A percentile compares a stretch with the other conserved stretches of the same genome.
Conservation (phyloP, 257 asterid species). For the Fraxinus quadrangulata region DNA sequence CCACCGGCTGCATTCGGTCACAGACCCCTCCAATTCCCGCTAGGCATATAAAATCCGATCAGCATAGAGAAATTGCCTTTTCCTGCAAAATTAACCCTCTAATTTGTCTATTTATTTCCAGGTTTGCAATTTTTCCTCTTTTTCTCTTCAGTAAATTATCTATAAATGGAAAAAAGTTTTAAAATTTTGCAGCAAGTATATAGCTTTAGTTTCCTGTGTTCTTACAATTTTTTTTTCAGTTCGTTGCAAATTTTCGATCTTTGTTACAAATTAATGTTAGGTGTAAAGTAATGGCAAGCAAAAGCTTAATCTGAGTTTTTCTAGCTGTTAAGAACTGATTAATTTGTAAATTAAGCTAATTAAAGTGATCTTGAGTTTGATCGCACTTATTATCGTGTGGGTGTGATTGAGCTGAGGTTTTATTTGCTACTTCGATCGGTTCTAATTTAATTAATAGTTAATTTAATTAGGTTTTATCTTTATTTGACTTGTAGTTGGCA, state of each 20-base stretch:
- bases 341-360: conserved; percentile 15
- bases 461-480: conserved; percentile 21
- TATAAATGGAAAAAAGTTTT: not conserved
- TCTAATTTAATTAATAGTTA: conserved; percentile 10
- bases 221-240: not conserved
- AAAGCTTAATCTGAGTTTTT: conserved; percentile 29
- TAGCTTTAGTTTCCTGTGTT: not conserved
- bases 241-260: conserved; percentile 37
- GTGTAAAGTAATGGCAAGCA: conserved; percentile 21
- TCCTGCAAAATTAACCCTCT: conserved; percentile 12
- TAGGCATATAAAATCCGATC: conserved; percentile 53
- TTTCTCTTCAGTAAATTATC: not conserved
- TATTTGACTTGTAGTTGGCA: conserved; percentile 18
- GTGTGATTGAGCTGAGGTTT: conserved; percentile 19
- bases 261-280: conserved; percentile 28
- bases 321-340: not conserved
- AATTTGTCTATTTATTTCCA: conserved; percentile 34
- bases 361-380: conserved; percentile 36
- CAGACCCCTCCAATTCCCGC: conserved; percentile 52
- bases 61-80: conserved; percentile 6
- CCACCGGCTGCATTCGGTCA: conserved; percentile 53
- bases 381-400: conserved; percentile 29
- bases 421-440: conserved; percentile 7
- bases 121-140: conserved; percentile 44
- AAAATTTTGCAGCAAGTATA: not conserved